Evolutionary conservation across 2,329 filamentous ascomycete genomes (phyloP).

Genomic region (Macrophomina phaseolina): DNA sequence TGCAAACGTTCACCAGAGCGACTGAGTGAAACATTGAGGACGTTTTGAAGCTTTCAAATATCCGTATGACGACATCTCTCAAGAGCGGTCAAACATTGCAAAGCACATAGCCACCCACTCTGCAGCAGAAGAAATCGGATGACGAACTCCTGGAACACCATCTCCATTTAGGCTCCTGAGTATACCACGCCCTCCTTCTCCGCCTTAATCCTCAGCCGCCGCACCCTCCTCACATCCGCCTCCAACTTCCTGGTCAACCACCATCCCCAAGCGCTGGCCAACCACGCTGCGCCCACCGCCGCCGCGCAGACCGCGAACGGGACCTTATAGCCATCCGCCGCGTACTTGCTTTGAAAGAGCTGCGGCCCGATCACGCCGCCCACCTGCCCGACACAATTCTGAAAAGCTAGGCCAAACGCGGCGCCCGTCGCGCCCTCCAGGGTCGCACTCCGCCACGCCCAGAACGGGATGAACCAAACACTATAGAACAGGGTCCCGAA

Average conservation of each 20-base stretch:
- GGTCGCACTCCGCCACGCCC: slow-evolving; percentile 52
- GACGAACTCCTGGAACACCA: too few species aligned
- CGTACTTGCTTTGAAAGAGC: slow-evolving; percentile 51
- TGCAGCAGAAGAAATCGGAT: too few species aligned
- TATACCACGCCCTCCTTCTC: slow-evolving; percentile 31
- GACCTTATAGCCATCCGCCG: slow-evolving; percentile 48
- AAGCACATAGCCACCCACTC: too few species aligned
- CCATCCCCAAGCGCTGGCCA: slow-evolving; percentile 50
- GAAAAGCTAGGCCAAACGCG: slow-evolving; percentile 52
- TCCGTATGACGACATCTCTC: too few species aligned
- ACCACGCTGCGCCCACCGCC: slow-evolving; percentile 39
- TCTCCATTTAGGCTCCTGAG: neutral
- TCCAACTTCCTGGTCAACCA: slow-evolving; percentile 51
- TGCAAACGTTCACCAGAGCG: too few species aligned
- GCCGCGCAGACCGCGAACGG: slow-evolving; percentile 47
- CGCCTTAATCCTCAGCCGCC: slow-evolving; percentile 32
- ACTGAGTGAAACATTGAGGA: too few species aligned
- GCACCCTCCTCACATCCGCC: slow-evolving; percentile 42
- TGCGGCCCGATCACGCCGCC: slow-evolving; percentile 55
- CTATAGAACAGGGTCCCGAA: slow-evolving; percentile 53
- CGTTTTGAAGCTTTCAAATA: too few species aligned
- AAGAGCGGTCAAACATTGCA: too few species aligned
- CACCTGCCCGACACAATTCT: slow-evolving; percentile 52
- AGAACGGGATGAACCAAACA: slow-evolving; percentile 54
- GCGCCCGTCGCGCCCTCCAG: slow-evolving; percentile 51